A percentile compares a stretch with the other conserved stretches of the same genome.
phyloP scores from a whole-genome alignment of 495 filamentous ascomycete genomes.

The Penicillium ochrochloron region DNA sequence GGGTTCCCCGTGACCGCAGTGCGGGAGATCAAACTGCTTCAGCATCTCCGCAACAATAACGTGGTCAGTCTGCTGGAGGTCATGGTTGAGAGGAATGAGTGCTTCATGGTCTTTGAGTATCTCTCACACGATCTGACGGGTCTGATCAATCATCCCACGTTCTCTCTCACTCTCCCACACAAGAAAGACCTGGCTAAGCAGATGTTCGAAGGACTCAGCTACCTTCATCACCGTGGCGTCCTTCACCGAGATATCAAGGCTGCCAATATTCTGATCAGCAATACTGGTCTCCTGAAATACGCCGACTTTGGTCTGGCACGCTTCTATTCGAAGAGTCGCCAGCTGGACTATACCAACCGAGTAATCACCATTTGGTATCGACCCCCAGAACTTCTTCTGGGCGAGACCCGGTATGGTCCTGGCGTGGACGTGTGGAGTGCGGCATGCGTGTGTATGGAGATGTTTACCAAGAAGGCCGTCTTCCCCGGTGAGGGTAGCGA shows the following conservation, averaged over 20 bases:
- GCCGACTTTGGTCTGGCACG: slow-evolving; percentile 98
- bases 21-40: slow-evolving; percentile 93
- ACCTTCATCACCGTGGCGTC: slow-evolving; percentile 91
- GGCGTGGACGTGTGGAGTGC: slow-evolving; percentile 98
- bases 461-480: slow-evolving; percentile 92
- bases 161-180: slow-evolving; percentile 80
- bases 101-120: slow-evolving; percentile 99
- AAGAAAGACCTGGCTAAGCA: slow-evolving; percentile 95
- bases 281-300: slow-evolving; percentile 83
- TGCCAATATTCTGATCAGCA: slow-evolving; percentile 93
- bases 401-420: slow-evolving; percentile 92
- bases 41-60: slow-evolving; percentile 89
- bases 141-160: slow-evolving; percentile 90
- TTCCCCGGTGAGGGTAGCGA: slow-evolving; percentile 95
- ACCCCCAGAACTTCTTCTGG: slow-evolving; percentile 88
- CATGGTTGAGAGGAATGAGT: slow-evolving; percentile 98
- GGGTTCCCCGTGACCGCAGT: slow-evolving; percentile 97
- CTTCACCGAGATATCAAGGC: slow-evolving; percentile 96
- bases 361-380: slow-evolving; percentile 98
- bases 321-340: slow-evolving; percentile 90
- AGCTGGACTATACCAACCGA: slow-evolving; percentile 97
- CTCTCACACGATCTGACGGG: slow-evolving; percentile 91
- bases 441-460: slow-evolving; percentile 94
- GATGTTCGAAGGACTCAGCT: slow-evolving; percentile 91
- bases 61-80: slow-evolving; percentile 84